A percentile compares a stretch with the other conserved stretches of the same genome.
Conservation (phyloP, 1,139 yeast species). For the Hemisphaericaspora lyxosophila region DNA sequence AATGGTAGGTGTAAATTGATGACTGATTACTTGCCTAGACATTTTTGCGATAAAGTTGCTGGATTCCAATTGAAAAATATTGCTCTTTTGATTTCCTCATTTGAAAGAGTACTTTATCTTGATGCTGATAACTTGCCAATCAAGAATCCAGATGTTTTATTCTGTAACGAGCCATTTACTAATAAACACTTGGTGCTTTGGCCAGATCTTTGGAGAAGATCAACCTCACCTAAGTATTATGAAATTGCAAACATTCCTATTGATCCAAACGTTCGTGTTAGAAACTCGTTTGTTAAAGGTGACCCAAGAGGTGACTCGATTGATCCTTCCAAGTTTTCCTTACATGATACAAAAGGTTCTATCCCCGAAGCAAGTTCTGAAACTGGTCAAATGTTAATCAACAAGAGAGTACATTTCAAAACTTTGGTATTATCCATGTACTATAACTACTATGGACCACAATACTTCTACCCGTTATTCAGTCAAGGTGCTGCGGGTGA, state of each 20-base stretch:
- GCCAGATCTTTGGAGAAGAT: conserved; percentile 45
- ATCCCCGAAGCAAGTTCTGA: conserved; percentile 63
- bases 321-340: conserved; percentile 18
- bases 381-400: conserved; percentile 57
- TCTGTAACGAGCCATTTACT: conserved; percentile 32
- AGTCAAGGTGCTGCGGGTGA: conserved; percentile 63
- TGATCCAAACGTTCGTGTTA: conserved; percentile 18
- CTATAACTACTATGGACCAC: conserved; percentile 56
- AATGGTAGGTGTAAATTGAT: conserved; percentile 35
- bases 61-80: conserved; percentile 36
- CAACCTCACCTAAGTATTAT: conserved; percentile 36
- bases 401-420: conserved; percentile 49
- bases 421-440: conserved; percentile 54
- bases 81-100: conserved; percentile 35
- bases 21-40: conserved; percentile 30
- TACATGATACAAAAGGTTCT: conserved; percentile 55
- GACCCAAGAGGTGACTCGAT: conserved; percentile 25
- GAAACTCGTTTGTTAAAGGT: conserved; percentile 29
- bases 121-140: conserved; percentile 40
- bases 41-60: conserved; percentile 18
- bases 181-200: conserved; percentile 30
- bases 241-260: conserved; percentile 28
- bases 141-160: conserved; percentile 33
- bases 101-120: conserved; percentile 32
- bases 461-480: conserved; percentile 51